These are phyloP conservation scores for Purpureocillium lavendulum DNA, from an alignment of 2,329 filamentous ascomycete species.

Conservation along the genomic window DNA sequence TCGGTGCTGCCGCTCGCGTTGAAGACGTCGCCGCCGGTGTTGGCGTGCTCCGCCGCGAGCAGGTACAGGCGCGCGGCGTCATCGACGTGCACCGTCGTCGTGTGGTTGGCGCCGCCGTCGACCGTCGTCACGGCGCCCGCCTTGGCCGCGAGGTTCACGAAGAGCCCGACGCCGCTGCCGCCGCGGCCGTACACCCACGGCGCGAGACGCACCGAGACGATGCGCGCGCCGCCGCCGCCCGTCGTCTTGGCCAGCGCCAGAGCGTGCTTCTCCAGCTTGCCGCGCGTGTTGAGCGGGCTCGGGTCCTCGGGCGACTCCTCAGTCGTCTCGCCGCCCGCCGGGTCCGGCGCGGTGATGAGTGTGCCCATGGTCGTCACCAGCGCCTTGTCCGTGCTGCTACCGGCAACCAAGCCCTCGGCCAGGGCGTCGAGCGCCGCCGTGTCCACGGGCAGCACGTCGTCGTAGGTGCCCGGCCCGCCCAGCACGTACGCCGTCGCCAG, in stretches of 20 bases:
- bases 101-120: slow-evolving; percentile 17
- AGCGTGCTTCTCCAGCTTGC: no score
- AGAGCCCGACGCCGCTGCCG: slow-evolving; percentile 25
- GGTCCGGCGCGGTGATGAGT: slow-evolving; percentile 12
- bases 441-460: slow-evolving; percentile 19
- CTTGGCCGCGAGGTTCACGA: slow-evolving; percentile 20
- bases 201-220: slow-evolving; percentile 27
- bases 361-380: slow-evolving; percentile 26
- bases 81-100: slow-evolving; percentile 28
- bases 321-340: slow-evolving; percentile 18
- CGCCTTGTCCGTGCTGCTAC: slow-evolving; percentile 22
- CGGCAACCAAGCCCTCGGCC: slow-evolving; percentile 19
- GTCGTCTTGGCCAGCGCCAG: no score
- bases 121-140: slow-evolving; percentile 20
- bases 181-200: slow-evolving; percentile 35
- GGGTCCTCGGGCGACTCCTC: slow-evolving; percentile 12
- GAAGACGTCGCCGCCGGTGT: slow-evolving; percentile 22
- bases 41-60: slow-evolving; percentile 23
- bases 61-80: slow-evolving; percentile 33
- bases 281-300: slow-evolving; percentile 16
- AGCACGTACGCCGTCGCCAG: slow-evolving; percentile 23
- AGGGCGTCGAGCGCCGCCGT: slow-evolving; percentile 27
- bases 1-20: slow-evolving; percentile 22
- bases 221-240: slow-evolving; percentile 22
- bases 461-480: background rate